Base-by-base conservation (phyloP, 78 protist species). In the Cavenderia fasciculata region DNA sequence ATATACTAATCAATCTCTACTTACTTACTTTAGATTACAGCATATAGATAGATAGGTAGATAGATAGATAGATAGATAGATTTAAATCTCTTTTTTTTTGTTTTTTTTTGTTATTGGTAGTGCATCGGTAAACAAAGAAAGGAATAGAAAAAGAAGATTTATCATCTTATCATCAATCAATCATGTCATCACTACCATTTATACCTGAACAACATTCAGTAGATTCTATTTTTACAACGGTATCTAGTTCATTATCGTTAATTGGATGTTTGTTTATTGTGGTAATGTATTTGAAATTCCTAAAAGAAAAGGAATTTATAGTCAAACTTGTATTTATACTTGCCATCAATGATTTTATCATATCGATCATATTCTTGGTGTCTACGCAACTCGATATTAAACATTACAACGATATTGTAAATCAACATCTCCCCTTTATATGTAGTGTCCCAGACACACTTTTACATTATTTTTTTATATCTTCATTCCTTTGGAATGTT, bases 161-260 rank as follows among this genome's bases (percentile, higher is more conserved):
- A n/a, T n/a, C n/a, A n/a, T 52, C 11, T 21, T 8, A 19, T 3
- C 10, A 19, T 19, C 59, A 23, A 52, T 52, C 25, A 23, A 34
- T 6, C 14, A 76, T 76, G 87, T 76, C 87, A 21, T 76, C 87
- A 23, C 10, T 76, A 49, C 63, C 73, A 47, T 76, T 62, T 36
- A 76, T 76, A 31, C 87, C 87, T 23, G 56, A 63, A 18, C 40
- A 19, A 21, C 19, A 47, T 10, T 3, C 66, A 18, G 19, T 76
- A 7, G 66, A 76, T 63, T 18, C 31, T 8, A 19, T 62, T 21
- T 29, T 76, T 14, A 74, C 63, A 0, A 76, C 87, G 34, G 41
- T 76, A n/a, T 62, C 74, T 4, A 46, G 74, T 44, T 56, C 70
- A 40, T 44, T 76, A 27, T 56, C 87, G 23, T 23, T 76, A 21